Conservation (phyloP, 2,329 filamentous ascomycete species). For the Sarocladium kiliense region DNA sequence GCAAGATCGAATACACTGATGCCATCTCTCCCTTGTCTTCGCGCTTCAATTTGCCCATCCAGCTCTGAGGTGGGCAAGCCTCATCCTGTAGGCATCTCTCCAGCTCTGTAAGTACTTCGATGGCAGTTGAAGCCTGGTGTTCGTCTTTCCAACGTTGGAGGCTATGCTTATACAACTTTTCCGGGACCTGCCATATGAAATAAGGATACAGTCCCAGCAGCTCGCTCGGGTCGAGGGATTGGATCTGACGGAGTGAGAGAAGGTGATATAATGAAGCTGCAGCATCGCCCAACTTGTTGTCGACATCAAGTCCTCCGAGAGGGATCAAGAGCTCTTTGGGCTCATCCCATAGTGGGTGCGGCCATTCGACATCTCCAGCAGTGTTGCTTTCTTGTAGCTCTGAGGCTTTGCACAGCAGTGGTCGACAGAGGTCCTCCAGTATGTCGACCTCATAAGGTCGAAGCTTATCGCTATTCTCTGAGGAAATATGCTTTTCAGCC, state of each 20-base stretch:
- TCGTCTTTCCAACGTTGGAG: background rate
- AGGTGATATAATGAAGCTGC: background rate
- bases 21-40: slow-evolving; percentile 3
- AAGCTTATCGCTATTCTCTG: background rate
- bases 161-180: background rate
- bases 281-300: background rate
- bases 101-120: background rate
- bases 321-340: background rate
- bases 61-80: background rate
- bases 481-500: background rate
- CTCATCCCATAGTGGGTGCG: background rate
- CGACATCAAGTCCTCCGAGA: background rate
- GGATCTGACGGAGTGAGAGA: background rate
- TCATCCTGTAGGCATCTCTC: background rate
- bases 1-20: background rate
- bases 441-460: background rate
- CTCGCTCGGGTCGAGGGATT: background rate
- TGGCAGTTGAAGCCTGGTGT: background rate
- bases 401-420: background rate
- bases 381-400: background rate
- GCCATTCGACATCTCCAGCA: background rate
- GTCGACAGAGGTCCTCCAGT: background rate
- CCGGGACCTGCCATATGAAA: slow-evolving; percentile 2
- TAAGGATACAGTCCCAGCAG: background rate
- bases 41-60: background rate